These are phyloP conservation scores for Anisodus tanguticus DNA, from an alignment of 257 asterid species.

Conservation along the genomic window DNA sequence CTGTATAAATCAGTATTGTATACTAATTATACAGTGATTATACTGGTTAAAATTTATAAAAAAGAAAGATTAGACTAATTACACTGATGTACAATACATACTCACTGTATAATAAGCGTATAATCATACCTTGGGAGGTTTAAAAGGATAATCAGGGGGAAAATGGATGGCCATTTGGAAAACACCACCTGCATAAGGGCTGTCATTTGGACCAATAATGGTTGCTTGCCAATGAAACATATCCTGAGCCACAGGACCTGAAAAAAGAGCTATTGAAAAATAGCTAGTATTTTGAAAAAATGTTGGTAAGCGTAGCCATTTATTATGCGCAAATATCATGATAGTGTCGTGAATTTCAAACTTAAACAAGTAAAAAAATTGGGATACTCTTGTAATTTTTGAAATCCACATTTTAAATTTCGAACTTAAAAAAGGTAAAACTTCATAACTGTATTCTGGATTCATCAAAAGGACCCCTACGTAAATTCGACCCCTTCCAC, in stretches of 20 bases:
- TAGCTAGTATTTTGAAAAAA: too few species aligned
- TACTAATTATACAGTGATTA: too few species aligned
- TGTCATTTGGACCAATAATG: slow-evolving; percentile 36
- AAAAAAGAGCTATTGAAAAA: not conserved
- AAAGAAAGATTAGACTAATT: too few species aligned
- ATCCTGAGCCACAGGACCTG: slow-evolving; percentile 36
- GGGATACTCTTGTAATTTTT: not conserved
- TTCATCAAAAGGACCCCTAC: not conserved
- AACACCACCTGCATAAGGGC: slow-evolving; percentile 38
- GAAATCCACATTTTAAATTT: not conserved
- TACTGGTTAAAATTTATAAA: too few species aligned
- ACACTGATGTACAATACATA: too few species aligned
- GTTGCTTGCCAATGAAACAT: slow-evolving; percentile 30
- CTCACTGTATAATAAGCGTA: too few species aligned
- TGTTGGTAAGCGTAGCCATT: too few species aligned
- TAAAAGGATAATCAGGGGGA: slow-evolving; percentile 25
- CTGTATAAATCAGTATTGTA: too few species aligned
- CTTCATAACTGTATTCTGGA: not conserved
- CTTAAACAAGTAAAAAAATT: not conserved
- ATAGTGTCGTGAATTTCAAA: not conserved
- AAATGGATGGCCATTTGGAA: slow-evolving; percentile 31
- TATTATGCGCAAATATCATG: too few species aligned
- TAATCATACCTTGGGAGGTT: slow-evolving; percentile 12
- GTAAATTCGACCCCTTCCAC: not conserved
- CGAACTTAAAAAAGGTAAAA: not conserved